These are phyloP conservation scores for Linnemannia hyalina DNA, from an alignment of 192 early-diverging fungal species.

Conservation along the genomic window DNA sequence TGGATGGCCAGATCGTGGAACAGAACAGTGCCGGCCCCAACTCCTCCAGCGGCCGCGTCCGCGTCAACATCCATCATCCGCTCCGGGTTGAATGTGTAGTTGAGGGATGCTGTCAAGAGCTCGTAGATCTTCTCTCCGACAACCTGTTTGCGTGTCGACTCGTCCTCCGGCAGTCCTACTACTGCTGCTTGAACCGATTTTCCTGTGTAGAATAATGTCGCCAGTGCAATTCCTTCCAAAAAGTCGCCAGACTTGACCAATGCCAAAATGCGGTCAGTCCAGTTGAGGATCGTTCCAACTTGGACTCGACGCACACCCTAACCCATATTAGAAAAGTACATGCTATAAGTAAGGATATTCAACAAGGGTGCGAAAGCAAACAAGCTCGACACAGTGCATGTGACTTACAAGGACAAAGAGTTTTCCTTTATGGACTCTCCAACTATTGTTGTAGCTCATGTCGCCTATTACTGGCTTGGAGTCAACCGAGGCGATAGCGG, in stretches of 20 bases:
- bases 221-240: constrained; percentile 67
- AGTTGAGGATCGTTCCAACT: constrained; percentile 67
- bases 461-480: constrained; percentile 35
- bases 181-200: constrained; percentile 68
- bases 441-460: constrained; percentile 69
- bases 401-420: constrained; percentile 68
- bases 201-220: constrained; percentile 70
- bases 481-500: constrained; percentile 9
- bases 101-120: constrained; percentile 63
- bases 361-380: too few species aligned
- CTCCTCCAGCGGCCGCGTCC: constrained; percentile 53
- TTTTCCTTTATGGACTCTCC: constrained; percentile 68
- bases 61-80: constrained; percentile 58
- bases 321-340: not conserved
- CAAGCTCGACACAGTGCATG: not conserved
- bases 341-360: too few species aligned
- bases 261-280: constrained; percentile 70
- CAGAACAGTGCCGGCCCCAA: constrained; percentile 56
- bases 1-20: constrained; percentile 63
- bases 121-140: constrained; percentile 70
- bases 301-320: constrained; percentile 68
- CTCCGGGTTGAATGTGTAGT: constrained; percentile 67
- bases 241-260: constrained; percentile 70
- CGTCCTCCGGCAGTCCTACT: constrained; percentile 69
- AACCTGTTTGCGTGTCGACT: constrained; percentile 62